Base-by-base conservation (phyloP, 2,329 filamentous ascomycete genomes). In the Ophiognomonia clavigignenti-juglandacearum region DNA sequence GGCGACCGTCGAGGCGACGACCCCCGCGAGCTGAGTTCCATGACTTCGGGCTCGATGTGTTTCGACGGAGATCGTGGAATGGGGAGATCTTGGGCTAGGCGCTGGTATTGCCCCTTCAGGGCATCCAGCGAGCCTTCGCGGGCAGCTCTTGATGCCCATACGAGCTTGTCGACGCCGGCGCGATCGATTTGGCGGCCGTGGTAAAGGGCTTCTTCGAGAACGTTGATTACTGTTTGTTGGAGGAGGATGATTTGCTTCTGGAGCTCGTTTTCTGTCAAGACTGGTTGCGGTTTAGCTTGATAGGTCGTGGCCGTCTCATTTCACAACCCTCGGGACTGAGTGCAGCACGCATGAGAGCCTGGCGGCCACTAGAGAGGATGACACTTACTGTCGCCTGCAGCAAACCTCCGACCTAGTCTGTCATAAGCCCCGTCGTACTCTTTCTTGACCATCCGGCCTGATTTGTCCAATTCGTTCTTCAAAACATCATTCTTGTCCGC, bases 211-310 rank as follows among this genome's bases (percentile, higher is more conserved):
- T 66, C 63, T 42, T 67, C 61, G 10, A 68, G 58, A 35, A 68
- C 55, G n/a, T 55, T 56, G 47, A 68, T 67, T 41, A 68, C 63
- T 4, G 61, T 65, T 34, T 60, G 55, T 48, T 68, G 65, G 29
- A 68, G 57, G 11, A 62, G 60, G 35, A 67, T 68, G 41, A 68
- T 59, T 41, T 66, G 63, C 9, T 58, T 57, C 53, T 68, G 65
- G 22, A 68, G 59, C 43, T 63, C 60, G 46, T 58, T 64, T 46
- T 67, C 63, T 2, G 64, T 59, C 20, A 63, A 50, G 29, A 58
- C 58, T 60, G 34, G 14, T 3, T 20, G 34, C 18, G 29, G 7
- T n/a, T n/a, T 4, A 6, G 4, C 6, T 35, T 7, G 19, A 16
- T 18, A 35, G 16, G 4, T 35, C 11, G 16, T 20, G 4, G 4